These are phyloP conservation scores for Oryza meyeriana DNA, from an alignment of 176 grass and related monocot genomes.

Conservation along the genomic window DNA sequence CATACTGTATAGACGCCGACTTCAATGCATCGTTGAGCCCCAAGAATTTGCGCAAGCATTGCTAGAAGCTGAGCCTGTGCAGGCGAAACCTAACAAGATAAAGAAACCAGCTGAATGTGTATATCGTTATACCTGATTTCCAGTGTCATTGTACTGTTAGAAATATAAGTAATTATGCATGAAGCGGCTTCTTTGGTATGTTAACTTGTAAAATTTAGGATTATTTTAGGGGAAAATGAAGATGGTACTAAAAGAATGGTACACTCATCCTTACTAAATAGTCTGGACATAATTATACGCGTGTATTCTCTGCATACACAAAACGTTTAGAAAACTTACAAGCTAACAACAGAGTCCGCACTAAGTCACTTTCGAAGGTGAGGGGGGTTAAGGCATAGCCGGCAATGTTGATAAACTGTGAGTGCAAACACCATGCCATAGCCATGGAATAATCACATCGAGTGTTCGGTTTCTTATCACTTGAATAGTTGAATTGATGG, in stretches of 20 bases:
- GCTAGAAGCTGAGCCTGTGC: conserved; percentile 85
- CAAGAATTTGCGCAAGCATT: conserved; percentile 84
- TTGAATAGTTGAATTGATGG: not conserved
- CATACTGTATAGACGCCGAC: conserved; percentile 85
- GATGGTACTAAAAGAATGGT: not conserved
- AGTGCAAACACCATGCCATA: not conserved
- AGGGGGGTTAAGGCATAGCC: not conserved
- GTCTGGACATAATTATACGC: not conserved
- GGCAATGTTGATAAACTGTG: not conserved
- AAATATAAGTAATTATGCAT: not conserved
- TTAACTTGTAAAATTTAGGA: not conserved
- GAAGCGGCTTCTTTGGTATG: not conserved
- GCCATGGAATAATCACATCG: not conserved
- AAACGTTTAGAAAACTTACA: not conserved
- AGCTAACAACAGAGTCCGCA: not conserved
- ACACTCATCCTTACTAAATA: not conserved
- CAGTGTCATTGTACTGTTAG: not conserved
- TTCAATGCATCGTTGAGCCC: conserved; percentile 80
- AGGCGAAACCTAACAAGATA: conserved; percentile 68
- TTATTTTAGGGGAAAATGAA: not conserved
- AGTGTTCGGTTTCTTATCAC: not conserved
- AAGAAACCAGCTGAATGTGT: not conserved
- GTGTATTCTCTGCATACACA: not conserved
- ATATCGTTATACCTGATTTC: not conserved
- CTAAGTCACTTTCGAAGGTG: not conserved